Evolutionary conservation across 306 rosid genomes (phyloP).

Genomic region (Oxytropis ochrocephala): DNA sequence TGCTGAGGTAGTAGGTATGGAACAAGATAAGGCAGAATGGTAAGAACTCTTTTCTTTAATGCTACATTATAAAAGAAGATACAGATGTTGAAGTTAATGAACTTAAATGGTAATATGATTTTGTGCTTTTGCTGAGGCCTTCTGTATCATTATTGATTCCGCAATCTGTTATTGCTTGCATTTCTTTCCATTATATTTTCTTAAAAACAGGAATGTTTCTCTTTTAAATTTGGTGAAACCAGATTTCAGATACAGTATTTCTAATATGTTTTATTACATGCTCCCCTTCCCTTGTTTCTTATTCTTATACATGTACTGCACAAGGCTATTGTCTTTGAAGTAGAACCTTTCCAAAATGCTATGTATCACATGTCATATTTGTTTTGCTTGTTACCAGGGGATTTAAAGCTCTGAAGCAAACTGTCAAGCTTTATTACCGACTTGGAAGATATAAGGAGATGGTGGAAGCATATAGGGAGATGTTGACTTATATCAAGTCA

Average conservation of each 20-base stretch:
- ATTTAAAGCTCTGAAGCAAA: conserved; percentile 92
- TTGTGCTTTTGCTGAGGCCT: neutral
- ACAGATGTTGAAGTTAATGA: neutral
- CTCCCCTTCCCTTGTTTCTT: neutral
- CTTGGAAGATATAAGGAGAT: conserved; percentile 85
- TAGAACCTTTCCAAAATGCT: neutral
- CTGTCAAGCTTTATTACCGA: conserved; percentile 91
- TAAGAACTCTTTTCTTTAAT: conserved; percentile 26
- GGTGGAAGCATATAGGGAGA: conserved; percentile 96
- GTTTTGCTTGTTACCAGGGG: conserved; percentile 54
- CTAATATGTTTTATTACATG: neutral
- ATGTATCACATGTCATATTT: neutral
- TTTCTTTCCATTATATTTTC: neutral
- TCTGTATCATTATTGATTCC: conserved; percentile 5
- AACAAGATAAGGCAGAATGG: conserved; percentile 96
- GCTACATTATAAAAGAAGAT: neutral
- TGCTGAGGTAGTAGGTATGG: conserved; percentile 83
- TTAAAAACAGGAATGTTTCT: neutral
- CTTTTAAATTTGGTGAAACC: conserved; percentile 11
- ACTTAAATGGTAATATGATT: neutral
- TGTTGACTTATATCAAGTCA: conserved; percentile 97
- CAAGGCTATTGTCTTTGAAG: neutral
- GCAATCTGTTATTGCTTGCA: neutral
- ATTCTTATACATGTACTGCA: neutral
- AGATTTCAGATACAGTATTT: neutral